Conservation (phyloP, 306 rosid genomes). For the Prunus campanulata region DNA sequence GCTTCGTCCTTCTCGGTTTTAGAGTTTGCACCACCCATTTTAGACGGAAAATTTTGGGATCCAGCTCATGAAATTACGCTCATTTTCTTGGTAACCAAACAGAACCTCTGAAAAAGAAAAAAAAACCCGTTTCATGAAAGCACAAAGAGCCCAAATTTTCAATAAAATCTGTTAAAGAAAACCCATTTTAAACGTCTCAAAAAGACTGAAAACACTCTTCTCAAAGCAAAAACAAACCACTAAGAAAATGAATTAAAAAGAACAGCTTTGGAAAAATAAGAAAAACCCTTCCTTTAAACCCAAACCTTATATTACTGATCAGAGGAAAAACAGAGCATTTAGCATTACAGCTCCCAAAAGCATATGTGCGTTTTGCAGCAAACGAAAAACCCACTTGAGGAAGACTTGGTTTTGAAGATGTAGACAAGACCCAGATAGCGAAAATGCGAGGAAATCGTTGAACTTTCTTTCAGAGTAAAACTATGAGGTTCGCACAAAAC, state of each 20-base stretch:
- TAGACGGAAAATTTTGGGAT: conserved; percentile 6
- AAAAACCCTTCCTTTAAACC: conserved; percentile 14
- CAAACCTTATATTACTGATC: conserved; percentile 20
- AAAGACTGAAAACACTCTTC: neutral
- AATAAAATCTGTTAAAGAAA: neutral
- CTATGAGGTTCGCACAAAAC: neutral
- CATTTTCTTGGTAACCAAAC: conserved; percentile 18
- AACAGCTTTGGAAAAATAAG: neutral
- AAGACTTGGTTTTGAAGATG: conserved; percentile 29
- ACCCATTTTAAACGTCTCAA: neutral
- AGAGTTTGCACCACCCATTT: conserved; percentile 82
- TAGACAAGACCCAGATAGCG: conserved; percentile 16
- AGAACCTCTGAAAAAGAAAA: neutral
- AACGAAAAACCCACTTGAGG: conserved; percentile 3
- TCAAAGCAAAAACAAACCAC: no score
- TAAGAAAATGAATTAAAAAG: neutral
- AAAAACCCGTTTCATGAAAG: neutral
- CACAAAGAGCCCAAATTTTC: neutral
- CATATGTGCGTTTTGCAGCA: conserved; percentile 15
- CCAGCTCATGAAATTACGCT: conserved; percentile 28
- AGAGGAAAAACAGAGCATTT: conserved; percentile 28
- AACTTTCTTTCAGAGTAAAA: conserved; percentile 7
- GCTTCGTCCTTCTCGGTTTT: conserved; percentile 76
- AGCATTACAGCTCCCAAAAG: neutral
- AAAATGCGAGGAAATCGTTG: conserved; percentile 22